phyloP scores from a whole-genome alignment of 208 protist genomes.

The Strigomonas culicis region DNA sequence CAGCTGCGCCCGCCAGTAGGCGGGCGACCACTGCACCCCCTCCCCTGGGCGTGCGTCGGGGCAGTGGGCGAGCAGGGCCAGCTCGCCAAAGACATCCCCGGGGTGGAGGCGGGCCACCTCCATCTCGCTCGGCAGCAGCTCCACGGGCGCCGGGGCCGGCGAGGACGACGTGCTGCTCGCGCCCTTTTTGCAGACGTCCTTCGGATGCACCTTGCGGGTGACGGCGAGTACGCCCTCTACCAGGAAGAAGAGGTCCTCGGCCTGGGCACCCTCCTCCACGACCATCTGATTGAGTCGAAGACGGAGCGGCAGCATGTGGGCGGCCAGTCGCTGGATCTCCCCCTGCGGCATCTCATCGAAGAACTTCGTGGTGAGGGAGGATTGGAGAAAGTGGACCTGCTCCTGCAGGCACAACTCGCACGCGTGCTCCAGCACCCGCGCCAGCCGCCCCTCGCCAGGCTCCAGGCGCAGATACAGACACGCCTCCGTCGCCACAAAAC shows the following conservation, averaged over 20 bases:
- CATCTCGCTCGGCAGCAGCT: conserved; percentile 22
- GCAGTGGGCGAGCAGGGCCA: conserved; percentile 55
- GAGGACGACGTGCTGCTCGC: conserved; percentile 14
- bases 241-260: conserved; percentile 69
- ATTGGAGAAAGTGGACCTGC: neutral
- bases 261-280: conserved; percentile 43
- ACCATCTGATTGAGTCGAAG: conserved; percentile 36
- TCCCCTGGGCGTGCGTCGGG: conserved; percentile 56
- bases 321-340: conserved; percentile 22
- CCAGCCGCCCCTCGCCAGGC: conserved; percentile 9
- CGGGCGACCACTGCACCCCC: conserved; percentile 39
- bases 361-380: conserved; percentile 6
- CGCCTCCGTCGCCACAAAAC: conserved; percentile 46
- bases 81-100: conserved; percentile 74
- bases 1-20: conserved; percentile 51
- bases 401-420: conserved; percentile 9
- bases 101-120: conserved; percentile 47
- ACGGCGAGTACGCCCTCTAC: conserved; percentile 46
- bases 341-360: conserved; percentile 24
- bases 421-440: conserved; percentile 22
- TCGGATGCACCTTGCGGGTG: conserved; percentile 33
- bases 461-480: conserved; percentile 40
- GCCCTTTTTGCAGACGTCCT: conserved; percentile 12
- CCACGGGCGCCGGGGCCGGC: conserved; percentile 13
- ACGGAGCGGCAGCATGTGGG: conserved; percentile 46